Conservation (phyloP, 75 land plant genomes). For the Gnetum montanum region DNA sequence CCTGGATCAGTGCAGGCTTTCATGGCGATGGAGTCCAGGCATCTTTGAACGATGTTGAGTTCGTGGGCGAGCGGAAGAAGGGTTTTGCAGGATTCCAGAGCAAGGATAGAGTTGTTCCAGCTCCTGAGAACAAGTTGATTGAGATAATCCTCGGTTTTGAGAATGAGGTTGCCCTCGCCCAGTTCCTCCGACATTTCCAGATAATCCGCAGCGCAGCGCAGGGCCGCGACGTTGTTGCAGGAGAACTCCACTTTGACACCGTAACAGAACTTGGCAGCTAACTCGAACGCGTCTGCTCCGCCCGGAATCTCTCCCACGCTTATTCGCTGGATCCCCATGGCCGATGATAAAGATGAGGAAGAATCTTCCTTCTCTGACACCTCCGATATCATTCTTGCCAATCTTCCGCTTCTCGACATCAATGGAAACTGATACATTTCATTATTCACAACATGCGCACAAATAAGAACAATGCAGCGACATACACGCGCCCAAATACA, state of each 20-base stretch:
- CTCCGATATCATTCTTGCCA: conserved; percentile 7
- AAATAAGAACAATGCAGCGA: neutral
- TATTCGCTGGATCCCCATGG: no score
- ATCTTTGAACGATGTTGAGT: conserved; percentile 43
- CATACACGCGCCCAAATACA: neutral
- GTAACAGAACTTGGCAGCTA: conserved; percentile 92
- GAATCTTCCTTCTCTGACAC: conserved; percentile 17
- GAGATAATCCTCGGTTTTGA: conserved; percentile 57
- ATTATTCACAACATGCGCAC: neutral
- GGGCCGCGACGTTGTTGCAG: conserved; percentile 42
- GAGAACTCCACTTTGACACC: conserved; percentile 62
- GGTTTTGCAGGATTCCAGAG: conserved; percentile 56
- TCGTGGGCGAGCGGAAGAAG: conserved; percentile 51
- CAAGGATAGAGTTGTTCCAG: conserved; percentile 45
- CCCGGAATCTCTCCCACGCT: conserved; percentile 79
- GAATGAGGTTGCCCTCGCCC: conserved; percentile 64
- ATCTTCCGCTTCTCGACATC: conserved; percentile 11
- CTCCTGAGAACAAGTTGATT: conserved; percentile 47
- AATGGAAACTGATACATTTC: conserved; percentile 12
- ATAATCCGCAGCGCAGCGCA: conserved; percentile 80
- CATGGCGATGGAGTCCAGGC: conserved; percentile 59
- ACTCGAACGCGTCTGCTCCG: conserved; percentile 73
- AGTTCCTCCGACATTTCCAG: conserved; percentile 84
- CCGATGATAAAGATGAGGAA: conserved; percentile 29
- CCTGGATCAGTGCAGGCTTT: conserved; percentile 51